These are phyloP conservation scores for Solanum hybrid DNA, from an alignment of 305 asterid genomes.

Conservation along the genomic window DNA sequence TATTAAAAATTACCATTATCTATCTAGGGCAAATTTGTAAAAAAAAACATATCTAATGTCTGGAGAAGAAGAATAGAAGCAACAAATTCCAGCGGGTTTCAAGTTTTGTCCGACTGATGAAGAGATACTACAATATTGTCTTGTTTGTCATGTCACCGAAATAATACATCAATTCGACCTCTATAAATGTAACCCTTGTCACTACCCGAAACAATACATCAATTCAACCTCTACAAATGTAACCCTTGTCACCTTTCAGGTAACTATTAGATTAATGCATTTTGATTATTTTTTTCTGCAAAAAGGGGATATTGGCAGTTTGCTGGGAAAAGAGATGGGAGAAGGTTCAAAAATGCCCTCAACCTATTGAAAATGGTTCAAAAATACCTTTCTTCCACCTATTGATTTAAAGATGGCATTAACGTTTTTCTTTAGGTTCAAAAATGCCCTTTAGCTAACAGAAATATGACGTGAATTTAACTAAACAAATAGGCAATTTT, in stretches of 20 bases:
- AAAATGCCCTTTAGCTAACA: too few species aligned
- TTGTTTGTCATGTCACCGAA: background rate
- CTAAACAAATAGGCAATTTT: too few species aligned
- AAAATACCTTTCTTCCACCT: too few species aligned
- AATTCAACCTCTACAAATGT: background rate
- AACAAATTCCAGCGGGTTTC: background rate
- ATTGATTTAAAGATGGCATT: too few species aligned
- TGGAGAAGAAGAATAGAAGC: background rate
- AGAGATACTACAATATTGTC: background rate
- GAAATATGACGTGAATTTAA: too few species aligned
- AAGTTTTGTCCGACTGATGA: background rate
- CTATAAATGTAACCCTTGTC: too few species aligned
- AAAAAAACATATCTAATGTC: background rate
- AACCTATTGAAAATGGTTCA: too few species aligned
- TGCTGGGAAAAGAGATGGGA: background rate
- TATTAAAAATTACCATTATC: background rate
- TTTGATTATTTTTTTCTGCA: too few species aligned
- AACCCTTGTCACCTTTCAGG: background rate
- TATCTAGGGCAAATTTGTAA: background rate
- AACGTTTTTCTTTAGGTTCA: too few species aligned
- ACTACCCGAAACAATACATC: background rate
- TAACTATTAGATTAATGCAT: background rate
- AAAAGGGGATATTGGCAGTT: background rate
- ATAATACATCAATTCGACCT: too few species aligned
- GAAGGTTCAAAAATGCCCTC: too few species aligned